Base-by-base conservation (phyloP, 1,284 basidiomycete species). In the Butyriboletus pseudospeciosus region DNA sequence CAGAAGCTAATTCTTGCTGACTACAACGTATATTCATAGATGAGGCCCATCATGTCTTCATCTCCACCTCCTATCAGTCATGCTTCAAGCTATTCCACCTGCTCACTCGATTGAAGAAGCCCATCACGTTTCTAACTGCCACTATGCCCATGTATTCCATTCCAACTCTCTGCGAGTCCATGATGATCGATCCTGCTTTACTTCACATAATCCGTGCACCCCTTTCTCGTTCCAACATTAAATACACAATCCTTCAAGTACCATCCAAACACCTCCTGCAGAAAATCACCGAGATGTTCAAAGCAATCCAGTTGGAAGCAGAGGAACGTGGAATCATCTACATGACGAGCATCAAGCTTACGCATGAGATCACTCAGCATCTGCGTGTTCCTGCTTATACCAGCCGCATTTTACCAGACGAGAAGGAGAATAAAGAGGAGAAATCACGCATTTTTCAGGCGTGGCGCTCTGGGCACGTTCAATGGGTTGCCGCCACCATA, bases 31-130 rank as follows among this genome's bases (percentile, higher is more conserved):
- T 65, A 0, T 63, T 68, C 16, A 16, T 66, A 0, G 63, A 68
- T 7, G 59, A 68, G 40, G 57, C 57, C 2, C 66, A 67, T n/a
- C 52, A 67, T 12, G n/a, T 67, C 10, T 16, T 2, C n/a, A 52
- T 40, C 0, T 65, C 57, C 0, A 45, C 49, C 0, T 49, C 42
- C 0, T 68, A 62, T 35, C 32, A 55, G 0, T 17, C 23, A 0
- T 68, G 66, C 45, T 66, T 66, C 55, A 53, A 55, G 7, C 35
- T 61, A 0, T 61, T 68, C 14, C 48, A 58, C 5, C 16, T n/a
- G 0, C 45, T 67, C 0, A 63, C 58, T 1, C 9, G 10, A 0
- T 4, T 57, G 1, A 53, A 54, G 1, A 53, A 61, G n/a, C 60
- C 41, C 2, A 28, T 28, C 17, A 43, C 10, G 0, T 28, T 43